phyloP scores from a whole-genome alignment of 1,284 basidiomycete species.

The Grifola frondosa region DNA sequence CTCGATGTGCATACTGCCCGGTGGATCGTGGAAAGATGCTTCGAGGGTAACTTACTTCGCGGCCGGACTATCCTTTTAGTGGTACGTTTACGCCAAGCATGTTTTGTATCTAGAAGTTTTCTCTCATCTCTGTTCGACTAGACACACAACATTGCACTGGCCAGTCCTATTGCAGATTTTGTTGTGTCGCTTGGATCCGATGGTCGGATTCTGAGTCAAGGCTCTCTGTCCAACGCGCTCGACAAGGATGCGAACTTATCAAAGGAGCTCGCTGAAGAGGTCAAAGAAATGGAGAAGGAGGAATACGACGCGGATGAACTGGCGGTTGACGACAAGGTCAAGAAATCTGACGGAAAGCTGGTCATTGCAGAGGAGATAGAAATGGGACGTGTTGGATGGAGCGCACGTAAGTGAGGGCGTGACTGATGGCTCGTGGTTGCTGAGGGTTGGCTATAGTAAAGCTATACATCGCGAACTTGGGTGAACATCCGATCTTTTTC shows the following conservation, averaged over 20 bases:
- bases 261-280: slow-evolving; percentile 40
- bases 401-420: slow-evolving; percentile 34
- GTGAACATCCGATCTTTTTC: slow-evolving; percentile 30
- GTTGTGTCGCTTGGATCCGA: slow-evolving; percentile 58
- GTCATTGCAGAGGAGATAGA: slow-evolving; percentile 61
- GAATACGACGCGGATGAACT: slow-evolving; percentile 41
- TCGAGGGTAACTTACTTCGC: slow-evolving; percentile 65
- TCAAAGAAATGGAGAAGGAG: slow-evolving; percentile 39
- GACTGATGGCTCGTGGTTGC: slow-evolving; percentile 49
- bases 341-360: slow-evolving; percentile 44
- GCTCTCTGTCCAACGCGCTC: slow-evolving; percentile 45
- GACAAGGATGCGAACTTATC: slow-evolving; percentile 39
- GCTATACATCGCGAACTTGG: slow-evolving; percentile 31
- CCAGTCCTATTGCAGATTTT: slow-evolving; percentile 62
- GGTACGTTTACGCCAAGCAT: slow-evolving; percentile 39
- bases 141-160: slow-evolving; percentile 75
- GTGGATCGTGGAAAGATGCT: slow-evolving; percentile 76
- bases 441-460: slow-evolving; percentile 39
- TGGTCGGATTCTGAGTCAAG: slow-evolving; percentile 50
- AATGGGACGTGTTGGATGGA: slow-evolving; percentile 53
- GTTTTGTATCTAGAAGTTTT: not conserved
- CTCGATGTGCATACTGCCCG: slow-evolving; percentile 67
- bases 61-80: slow-evolving; percentile 74
- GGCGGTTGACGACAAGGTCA: slow-evolving; percentile 23
- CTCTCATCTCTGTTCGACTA: slow-evolving; percentile 19